A percentile compares a stretch with the other conserved stretches of the same genome.
These are phyloP conservation scores for Oryza glumipatula DNA, from an alignment of 176 grass and related monocot genomes.

Conservation along the genomic window DNA sequence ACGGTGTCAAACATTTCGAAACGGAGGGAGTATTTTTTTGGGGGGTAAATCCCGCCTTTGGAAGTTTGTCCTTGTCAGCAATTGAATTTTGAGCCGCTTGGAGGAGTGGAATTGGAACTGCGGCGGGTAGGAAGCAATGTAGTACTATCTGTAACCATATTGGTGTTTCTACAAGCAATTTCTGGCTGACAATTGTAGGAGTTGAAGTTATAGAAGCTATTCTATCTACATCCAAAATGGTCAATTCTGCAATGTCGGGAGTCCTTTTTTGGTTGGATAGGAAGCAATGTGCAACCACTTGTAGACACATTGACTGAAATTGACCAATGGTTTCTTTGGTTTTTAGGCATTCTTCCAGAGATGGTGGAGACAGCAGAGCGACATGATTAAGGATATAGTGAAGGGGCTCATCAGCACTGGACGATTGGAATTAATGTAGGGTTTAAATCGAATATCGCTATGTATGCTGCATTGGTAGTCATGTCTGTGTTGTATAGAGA, in stretches of 20 bases:
- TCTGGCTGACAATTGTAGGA: not conserved
- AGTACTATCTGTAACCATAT: not conserved
- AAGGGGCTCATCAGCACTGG: conserved; percentile 81
- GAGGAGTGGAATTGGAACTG: not conserved
- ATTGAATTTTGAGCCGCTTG: not conserved
- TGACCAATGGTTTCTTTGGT: not conserved
- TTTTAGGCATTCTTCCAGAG: conserved; percentile 88
- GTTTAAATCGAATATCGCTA: no score
- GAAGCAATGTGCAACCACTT: not conserved
- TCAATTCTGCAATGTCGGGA: not conserved
- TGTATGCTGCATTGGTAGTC: not conserved
- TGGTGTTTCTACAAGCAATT: not conserved
- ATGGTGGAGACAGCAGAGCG: conserved; percentile 90
- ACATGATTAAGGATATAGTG: conserved; percentile 66
- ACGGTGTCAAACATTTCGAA: no score
- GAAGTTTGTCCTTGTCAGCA: not conserved
- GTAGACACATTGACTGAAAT: not conserved
- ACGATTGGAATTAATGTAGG: conserved; percentile 84
- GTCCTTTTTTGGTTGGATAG: conserved; percentile 9
- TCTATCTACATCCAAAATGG: conserved; percentile 4
- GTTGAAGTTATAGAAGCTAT: not conserved
- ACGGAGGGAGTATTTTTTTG: no score
- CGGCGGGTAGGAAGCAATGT: conserved; percentile 19
- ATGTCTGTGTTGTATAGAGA: conserved; percentile 8
- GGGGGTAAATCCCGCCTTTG: not conserved